These are phyloP conservation scores for Parasitella parasitica DNA, from an alignment of 371 early-diverging fungal species.

Conservation along the genomic window DNA sequence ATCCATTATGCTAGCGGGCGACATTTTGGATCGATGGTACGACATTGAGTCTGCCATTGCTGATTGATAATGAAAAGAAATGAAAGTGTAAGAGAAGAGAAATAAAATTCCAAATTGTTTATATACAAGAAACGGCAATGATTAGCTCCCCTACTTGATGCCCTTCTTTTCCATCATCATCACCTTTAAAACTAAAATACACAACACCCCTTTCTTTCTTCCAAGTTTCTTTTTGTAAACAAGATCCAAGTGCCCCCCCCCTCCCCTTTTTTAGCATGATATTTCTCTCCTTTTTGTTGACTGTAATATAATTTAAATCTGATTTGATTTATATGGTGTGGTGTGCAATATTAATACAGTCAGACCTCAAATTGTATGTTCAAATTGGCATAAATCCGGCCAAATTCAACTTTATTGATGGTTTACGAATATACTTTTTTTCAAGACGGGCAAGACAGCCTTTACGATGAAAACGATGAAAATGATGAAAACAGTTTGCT, in stretches of 20 bases:
- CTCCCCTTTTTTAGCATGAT: not conserved
- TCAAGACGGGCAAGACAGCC: too few relatives aligned
- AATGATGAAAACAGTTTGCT: too few relatives aligned
- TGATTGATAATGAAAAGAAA: not conserved
- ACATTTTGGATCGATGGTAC: constrained; percentile 50
- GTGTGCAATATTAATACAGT: too few relatives aligned
- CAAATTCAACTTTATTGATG: too few relatives aligned
- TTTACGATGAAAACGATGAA: too few relatives aligned
- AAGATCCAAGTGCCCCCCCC: not conserved
- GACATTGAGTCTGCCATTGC: constrained; percentile 47
- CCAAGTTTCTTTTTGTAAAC: not conserved
- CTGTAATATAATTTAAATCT: too few relatives aligned
- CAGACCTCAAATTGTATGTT: too few relatives aligned
- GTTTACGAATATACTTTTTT: too few relatives aligned
- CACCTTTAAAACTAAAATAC: not conserved
- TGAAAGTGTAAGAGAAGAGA: not conserved
- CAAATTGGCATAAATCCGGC: too few relatives aligned
- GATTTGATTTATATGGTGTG: too few relatives aligned
- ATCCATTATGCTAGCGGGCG: constrained; percentile 36
- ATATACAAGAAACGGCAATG: not conserved
- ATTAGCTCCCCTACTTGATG: not conserved
- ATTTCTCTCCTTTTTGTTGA: not conserved
- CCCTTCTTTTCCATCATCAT: not conserved
- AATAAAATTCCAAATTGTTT: not conserved
- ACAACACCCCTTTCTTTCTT: not conserved